phyloP scores from a whole-genome alignment of 2,329 filamentous ascomycete species.

The Microthyrium microscopicum region DNA sequence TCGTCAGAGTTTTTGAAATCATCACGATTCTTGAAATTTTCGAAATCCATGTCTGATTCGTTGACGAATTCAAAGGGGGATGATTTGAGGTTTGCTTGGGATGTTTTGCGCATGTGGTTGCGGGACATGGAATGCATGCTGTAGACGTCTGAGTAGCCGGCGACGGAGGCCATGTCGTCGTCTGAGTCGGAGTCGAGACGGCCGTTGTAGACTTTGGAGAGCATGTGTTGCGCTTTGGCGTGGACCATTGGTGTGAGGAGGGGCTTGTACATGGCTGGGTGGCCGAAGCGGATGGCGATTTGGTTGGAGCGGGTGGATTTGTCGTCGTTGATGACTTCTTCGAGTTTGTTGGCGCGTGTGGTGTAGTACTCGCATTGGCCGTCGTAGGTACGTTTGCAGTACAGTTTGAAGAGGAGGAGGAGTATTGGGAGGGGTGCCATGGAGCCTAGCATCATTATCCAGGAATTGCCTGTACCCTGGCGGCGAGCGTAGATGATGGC shows the following conservation, averaged over 20 bases:
- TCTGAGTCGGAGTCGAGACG: conserved; percentile 52
- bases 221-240: conserved; percentile 69
- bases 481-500: conserved; percentile 56
- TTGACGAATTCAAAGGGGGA: conserved; percentile 65
- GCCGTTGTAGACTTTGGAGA: conserved; percentile 74
- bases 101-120: conserved; percentile 37
- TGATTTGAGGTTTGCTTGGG: conserved; percentile 9
- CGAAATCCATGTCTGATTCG: conserved; percentile 73
- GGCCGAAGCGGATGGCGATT: conserved; percentile 65
- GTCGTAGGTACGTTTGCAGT: conserved; percentile 63
- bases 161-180: conserved; percentile 41
- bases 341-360: conserved; percentile 40
- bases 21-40: conserved; percentile 69
- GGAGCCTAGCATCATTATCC: conserved; percentile 45
- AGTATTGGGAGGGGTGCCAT: conserved; percentile 63
- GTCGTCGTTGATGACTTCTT: conserved; percentile 23
- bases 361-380: conserved; percentile 66
- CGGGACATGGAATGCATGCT: conserved; percentile 62
- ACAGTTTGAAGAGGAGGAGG: conserved; percentile 71
- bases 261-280: conserved; percentile 77
- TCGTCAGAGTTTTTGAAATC: conserved; percentile 7
- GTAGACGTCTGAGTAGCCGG: conserved; percentile 70
- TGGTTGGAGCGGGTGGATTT: conserved; percentile 39
- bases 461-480: conserved; percentile 30
- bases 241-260: conserved; percentile 93